Base-by-base conservation (phyloP, 192 early-diverging fungal genomes). In the Linnemannia hyalina region DNA sequence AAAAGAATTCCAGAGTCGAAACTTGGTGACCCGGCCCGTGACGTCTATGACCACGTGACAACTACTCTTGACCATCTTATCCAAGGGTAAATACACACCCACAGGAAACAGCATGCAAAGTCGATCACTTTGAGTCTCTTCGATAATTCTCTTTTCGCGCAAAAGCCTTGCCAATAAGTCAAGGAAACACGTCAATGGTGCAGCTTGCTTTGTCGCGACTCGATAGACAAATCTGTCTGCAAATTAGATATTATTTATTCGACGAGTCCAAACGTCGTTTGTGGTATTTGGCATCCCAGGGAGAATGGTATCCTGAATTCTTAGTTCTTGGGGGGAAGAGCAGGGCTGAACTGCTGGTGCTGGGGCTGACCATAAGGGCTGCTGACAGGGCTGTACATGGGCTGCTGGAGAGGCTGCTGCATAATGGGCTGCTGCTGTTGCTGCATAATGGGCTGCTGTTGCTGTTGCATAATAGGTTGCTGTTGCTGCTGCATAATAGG, bases 371-470 rank as follows among this genome's bases (percentile, higher is more conserved):
- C 36, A 38, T 42, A 42, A 23, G 70, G 77, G 52, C 69, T 72
- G 72, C 35, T 80, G 73, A 38, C 47, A 22, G 60, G 60, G 60
- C 60, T 65, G 26, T 38, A 71, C 16, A 42, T 4, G 4, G 70
- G 0, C 69, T 70, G 77, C 69, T 55, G 68, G 36, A 18, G 22
- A 65, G 55, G 22, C 60, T 63, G 75, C 63, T 81, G 80, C 60
- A 23, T 22, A 41, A 23, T 20, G 23, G 55, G 23, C 55, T 38
- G 38, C 38, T 38, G 38, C 4, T 38, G 38, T 11, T 65, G 75
- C 65, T 82, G 80, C 63, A 26, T n/a, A 35, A 26, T 1, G 3
- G 29, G 26, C 60, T 69, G 42, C 35, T 68, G 76, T 11, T 70
- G 68, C 60, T 78, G 69, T 52, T 77, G 76, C 13, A 35, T 35